These are phyloP conservation scores for Podospora sp. DNA, from an alignment of 495 filamentous ascomycete species.

Conservation along the genomic window DNA sequence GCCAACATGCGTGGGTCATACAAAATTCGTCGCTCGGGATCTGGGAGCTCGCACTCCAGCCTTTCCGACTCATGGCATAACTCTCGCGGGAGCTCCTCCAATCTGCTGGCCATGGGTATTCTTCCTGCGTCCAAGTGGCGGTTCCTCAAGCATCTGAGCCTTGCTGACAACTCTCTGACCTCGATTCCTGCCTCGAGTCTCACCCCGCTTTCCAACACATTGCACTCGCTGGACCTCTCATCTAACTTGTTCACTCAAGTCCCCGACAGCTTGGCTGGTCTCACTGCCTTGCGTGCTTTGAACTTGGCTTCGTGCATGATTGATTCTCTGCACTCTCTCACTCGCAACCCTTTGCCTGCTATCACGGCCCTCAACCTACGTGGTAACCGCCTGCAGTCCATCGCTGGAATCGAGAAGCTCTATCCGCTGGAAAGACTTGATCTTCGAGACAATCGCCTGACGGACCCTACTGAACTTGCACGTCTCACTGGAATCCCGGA, in stretches of 20 bases:
- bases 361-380: slow-evolving; percentile 92
- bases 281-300: slow-evolving; percentile 81
- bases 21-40: slow-evolving; percentile 81
- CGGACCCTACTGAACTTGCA: slow-evolving; percentile 87
- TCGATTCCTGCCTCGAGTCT: slow-evolving; percentile 73
- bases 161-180: slow-evolving; percentile 88
- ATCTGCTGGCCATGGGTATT: slow-evolving; percentile 63
- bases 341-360: slow-evolving; percentile 83
- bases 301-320: slow-evolving; percentile 98
- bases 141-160: slow-evolving; percentile 85
- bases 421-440: slow-evolving; percentile 88
- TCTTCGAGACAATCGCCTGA: slow-evolving; percentile 85
- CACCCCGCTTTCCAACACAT: slow-evolving; percentile 76
- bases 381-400: slow-evolving; percentile 81
- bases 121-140: slow-evolving; percentile 89
- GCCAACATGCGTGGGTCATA: slow-evolving; percentile 62
- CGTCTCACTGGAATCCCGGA: slow-evolving; percentile 88
- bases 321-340: slow-evolving; percentile 85
- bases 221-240: slow-evolving; percentile 90
- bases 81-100: slow-evolving; percentile 68
- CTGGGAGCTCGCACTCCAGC: slow-evolving; percentile 90
- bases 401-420: slow-evolving; percentile 88
- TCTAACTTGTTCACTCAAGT: slow-evolving; percentile 88
- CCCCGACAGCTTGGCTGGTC: slow-evolving; percentile 80
- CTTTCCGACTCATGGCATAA: slow-evolving; percentile 69